phyloP scores from a whole-genome alignment of 176 grass and related monocot species.

The Alloteropsis semialata region DNA sequence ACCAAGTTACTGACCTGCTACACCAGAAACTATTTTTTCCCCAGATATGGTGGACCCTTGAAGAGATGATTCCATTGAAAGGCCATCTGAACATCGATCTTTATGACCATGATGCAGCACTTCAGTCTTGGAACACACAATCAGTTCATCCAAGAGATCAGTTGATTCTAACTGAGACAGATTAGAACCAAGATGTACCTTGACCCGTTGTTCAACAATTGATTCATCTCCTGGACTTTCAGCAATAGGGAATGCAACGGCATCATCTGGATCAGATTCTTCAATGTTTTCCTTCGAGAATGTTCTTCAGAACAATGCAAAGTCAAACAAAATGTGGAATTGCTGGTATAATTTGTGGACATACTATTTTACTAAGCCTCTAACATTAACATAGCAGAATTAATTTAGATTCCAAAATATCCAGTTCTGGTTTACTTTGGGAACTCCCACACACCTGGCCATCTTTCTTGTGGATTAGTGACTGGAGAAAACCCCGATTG shows the following conservation, averaged over 20 bases:
- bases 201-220: background rate
- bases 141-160: background rate
- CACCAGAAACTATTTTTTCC: background rate
- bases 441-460: too few relatives aligned
- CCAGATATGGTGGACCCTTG: background rate
- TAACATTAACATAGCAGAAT: too few relatives aligned
- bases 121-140: background rate
- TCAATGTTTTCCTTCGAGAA: background rate
- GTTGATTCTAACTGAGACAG: background rate
- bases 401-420: too few relatives aligned
- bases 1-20: conserved; percentile 14
- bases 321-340: too few relatives aligned
- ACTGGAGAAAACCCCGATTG: too few relatives aligned
- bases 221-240: conserved; percentile 15
- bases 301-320: too few relatives aligned
- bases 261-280: background rate
- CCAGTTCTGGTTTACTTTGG: too few relatives aligned
- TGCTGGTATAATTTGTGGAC: too few relatives aligned
- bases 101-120: background rate
- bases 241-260: background rate
- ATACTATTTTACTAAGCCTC: too few relatives aligned
- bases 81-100: background rate
- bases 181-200: background rate
- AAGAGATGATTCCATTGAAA: background rate
- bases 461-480: too few relatives aligned